A percentile compares a stretch with the other conserved stretches of the same genome.
Conservation (phyloP, 2,329 filamentous ascomycete species). For the Epichloe aotearoae region DNA sequence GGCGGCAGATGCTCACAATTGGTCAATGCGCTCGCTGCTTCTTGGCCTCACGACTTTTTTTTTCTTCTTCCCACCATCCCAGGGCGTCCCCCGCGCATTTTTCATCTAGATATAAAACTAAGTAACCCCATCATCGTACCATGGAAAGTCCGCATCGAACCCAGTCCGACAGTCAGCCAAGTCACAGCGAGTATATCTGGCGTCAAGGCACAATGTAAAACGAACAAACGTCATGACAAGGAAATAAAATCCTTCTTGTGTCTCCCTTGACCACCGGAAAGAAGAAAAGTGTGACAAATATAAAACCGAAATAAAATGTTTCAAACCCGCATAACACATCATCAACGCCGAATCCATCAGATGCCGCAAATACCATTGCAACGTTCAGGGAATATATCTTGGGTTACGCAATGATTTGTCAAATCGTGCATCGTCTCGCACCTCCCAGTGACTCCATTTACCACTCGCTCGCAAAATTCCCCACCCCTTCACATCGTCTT, state of each 20-base stretch:
- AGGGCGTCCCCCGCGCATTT: not conserved
- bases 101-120: not conserved
- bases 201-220: not conserved
- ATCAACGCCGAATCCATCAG: constrained; percentile 31
- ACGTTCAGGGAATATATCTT: constrained; percentile 14
- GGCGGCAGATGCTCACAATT: not conserved
- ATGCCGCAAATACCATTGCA: constrained; percentile 26
- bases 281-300: constrained; percentile 11
- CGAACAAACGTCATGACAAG: not conserved
- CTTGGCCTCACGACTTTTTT: not conserved
- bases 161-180: not conserved
- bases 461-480: not conserved
- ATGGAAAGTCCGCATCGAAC: not conserved
- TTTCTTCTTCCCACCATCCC: not conserved
- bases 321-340: constrained; percentile 17
- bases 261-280: not conserved
- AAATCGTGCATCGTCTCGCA: not conserved
- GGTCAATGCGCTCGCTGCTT: not conserved
- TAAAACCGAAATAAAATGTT: constrained; percentile 2
- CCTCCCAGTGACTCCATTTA: not conserved
- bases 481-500: constrained; percentile 6
- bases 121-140: not conserved
- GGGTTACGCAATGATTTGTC: constrained; percentile 13
- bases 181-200: no score
- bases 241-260: not conserved